Base-by-base conservation (phyloP, 1,139 yeast genomes). In the Nakaseomyces glabratus region DNA sequence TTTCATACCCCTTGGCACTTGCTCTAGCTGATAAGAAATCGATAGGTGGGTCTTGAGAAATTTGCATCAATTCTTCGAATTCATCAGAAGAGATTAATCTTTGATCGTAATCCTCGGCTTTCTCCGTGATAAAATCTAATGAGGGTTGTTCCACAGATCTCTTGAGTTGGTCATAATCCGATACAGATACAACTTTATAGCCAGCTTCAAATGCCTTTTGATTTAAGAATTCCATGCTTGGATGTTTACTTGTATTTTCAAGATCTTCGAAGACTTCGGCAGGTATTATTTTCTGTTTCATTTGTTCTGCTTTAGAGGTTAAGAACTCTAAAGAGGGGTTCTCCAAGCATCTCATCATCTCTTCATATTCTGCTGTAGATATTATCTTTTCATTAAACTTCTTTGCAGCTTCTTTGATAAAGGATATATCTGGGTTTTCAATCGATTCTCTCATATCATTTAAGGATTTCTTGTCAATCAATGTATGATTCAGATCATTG, bases 391-490 rank as follows among this genome's bases (percentile, higher is more conserved):
- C 30, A 26, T 26, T 26, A 26, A 17, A 14, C 15, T 26, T 26
- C 9, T 2, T 7, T 2, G 30, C 30, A 10, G 30, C 30, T 11
- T 17, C 30, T 10, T 15, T 26, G 33, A 28, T 28, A 21, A 18
- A 43, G 19, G 8, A 39, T 21, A 10, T 37, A 35, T 17, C 41
- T 36, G 30, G 30, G 15, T 26, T 26, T 18, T 26, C 30, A 6
- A 26, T 26, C 5, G 21, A 11, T 15, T 47, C 48, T 19, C 39
- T 41, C 30, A 26, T 26, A 11, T 26, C 30, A 4, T 17, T 26
- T 5, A 17, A 56, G 6, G 60, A 63, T 17, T 38, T 40, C 6
- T 35, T 36, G n/a, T 45, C 36, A 4, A 69, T 25, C 3, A 69
- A 40, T 6, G 47, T 47, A 22, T 57, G 51, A 2, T 63, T 63